These are phyloP conservation scores for Rhododendron ovatum DNA, from an alignment of 148 eudicot species.

Conservation along the genomic window DNA sequence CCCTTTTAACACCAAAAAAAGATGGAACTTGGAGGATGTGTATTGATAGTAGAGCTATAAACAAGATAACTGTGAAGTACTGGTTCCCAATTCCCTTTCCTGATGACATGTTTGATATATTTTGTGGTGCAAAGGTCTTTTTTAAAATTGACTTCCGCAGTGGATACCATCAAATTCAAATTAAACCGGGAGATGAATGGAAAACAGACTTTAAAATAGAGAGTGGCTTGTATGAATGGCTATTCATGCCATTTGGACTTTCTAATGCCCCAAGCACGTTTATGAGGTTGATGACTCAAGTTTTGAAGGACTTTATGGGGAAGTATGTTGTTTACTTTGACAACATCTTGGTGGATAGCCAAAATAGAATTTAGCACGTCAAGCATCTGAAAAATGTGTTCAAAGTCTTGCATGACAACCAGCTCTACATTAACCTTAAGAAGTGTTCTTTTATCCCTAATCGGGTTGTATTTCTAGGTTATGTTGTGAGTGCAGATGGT, in stretches of 20 bases:
- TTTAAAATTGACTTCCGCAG: neutral
- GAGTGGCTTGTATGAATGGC: neutral
- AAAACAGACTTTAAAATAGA: neutral
- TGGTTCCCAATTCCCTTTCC: neutral
- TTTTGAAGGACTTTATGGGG: neutral
- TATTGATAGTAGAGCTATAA: neutral
- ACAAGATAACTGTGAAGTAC: neutral
- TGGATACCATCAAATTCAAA: neutral
- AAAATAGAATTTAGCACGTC: neutral
- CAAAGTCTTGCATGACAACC: neutral
- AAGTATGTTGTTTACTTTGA: neutral
- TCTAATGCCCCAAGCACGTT: neutral
- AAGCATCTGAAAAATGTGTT: neutral
- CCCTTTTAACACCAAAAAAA: neutral
- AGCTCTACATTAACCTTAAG: constrained; percentile 1
- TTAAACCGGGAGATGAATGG: neutral
- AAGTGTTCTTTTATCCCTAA: neutral
- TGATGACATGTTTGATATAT: neutral
- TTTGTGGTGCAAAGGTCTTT: neutral
- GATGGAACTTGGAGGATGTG: neutral
- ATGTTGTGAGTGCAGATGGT: neutral
- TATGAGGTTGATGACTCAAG: neutral
- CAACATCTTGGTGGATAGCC: neutral
- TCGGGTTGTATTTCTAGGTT: neutral
- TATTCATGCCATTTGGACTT: neutral